phyloP scores from a whole-genome alignment of 768 basidiomycete species.

The Postia placenta region DNA sequence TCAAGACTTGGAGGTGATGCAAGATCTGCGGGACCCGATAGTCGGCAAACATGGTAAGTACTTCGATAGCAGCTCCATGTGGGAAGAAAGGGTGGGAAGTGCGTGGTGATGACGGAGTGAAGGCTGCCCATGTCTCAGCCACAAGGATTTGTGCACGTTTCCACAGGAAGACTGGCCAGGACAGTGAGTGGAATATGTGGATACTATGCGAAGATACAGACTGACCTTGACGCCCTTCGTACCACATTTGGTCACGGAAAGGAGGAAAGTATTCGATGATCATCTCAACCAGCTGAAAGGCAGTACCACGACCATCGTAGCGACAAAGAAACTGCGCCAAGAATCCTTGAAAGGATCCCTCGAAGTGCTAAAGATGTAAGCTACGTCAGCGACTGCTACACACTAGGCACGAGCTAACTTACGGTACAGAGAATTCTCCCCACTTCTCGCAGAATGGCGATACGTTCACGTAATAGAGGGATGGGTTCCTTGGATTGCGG shows the following conservation, averaged over 20 bases:
- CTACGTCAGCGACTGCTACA: no score
- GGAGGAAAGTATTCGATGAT: constrained; percentile 66
- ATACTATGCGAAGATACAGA: neutral
- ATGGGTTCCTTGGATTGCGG: constrained; percentile 53
- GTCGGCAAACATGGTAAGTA: constrained; percentile 92
- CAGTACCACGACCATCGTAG: constrained; percentile 51
- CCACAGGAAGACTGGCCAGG: constrained; percentile 65
- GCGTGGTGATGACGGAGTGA: constrained; percentile 51
- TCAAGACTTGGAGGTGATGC: constrained; percentile 72
- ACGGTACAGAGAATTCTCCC: constrained; percentile 69
- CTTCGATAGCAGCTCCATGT: constrained; percentile 54
- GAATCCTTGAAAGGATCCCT: constrained; percentile 67
- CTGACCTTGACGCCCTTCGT: constrained; percentile 55
- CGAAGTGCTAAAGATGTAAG: constrained; percentile 50
- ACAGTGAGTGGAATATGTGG: neutral
- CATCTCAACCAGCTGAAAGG: constrained; percentile 67
- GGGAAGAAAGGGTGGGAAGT: constrained; percentile 69
- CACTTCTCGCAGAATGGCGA: constrained; percentile 72
- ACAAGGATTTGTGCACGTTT: constrained; percentile 90
- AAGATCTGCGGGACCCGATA: constrained; percentile 89
- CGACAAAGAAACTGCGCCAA: constrained; percentile 52
- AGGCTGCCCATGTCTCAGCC: constrained; percentile 90
- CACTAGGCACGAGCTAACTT: no score
- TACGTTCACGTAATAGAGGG: constrained; percentile 66
- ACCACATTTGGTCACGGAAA: constrained; percentile 64